phyloP scores from a whole-genome alignment of 1,284 basidiomycete species.

The Austroboletus olivaceoglutinosus region DNA sequence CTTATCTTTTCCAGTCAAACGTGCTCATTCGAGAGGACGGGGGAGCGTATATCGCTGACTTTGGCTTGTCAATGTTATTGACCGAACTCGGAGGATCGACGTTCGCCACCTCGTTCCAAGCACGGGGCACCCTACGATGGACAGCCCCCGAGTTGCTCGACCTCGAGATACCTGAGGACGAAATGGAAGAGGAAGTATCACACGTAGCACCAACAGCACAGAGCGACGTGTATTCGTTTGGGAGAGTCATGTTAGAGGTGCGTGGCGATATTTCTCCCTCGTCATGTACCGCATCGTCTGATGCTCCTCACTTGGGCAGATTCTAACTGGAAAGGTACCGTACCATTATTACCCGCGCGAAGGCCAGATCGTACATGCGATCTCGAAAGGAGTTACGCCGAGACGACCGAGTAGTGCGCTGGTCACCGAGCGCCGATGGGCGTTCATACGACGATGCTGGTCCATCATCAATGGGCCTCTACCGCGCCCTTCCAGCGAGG shows the following conservation, averaged over 20 bases:
- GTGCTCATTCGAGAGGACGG: conserved; percentile 12
- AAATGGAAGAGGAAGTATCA: neutral
- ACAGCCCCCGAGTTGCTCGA: conserved; percentile 18
- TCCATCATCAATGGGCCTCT: conserved; percentile 1
- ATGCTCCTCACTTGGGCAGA: neutral
- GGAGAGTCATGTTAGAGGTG: conserved; percentile 19
- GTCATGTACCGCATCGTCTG: neutral
- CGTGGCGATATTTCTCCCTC: neutral
- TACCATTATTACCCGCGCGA: conserved; percentile 12
- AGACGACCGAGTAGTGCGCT: conserved; percentile 4
- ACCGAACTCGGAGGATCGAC: conserved; percentile 14
- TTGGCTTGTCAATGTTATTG: conserved; percentile 19
- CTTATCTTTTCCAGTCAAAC: conserved; percentile 16
- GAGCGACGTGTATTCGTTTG: conserved; percentile 18
- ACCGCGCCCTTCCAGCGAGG: conserved; percentile 7
- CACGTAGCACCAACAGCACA: conserved; percentile 1
- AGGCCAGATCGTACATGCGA: conserved; percentile 7
- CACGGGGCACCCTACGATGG: conserved; percentile 15
- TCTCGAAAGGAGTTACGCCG: conserved; percentile 8
- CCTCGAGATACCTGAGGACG: conserved; percentile 8
- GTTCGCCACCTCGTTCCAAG: conserved; percentile 14
- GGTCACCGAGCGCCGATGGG: conserved; percentile 2
- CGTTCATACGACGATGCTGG: conserved; percentile 9
- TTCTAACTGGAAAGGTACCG: conserved; percentile 13
- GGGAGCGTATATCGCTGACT: conserved; percentile 13